Percentiles rank a stretch among this genome's conserved stretches.
These are phyloP conservation scores for Puccinia horiana DNA, from an alignment of 1,284 basidiomycete species.

Conservation along the genomic window DNA sequence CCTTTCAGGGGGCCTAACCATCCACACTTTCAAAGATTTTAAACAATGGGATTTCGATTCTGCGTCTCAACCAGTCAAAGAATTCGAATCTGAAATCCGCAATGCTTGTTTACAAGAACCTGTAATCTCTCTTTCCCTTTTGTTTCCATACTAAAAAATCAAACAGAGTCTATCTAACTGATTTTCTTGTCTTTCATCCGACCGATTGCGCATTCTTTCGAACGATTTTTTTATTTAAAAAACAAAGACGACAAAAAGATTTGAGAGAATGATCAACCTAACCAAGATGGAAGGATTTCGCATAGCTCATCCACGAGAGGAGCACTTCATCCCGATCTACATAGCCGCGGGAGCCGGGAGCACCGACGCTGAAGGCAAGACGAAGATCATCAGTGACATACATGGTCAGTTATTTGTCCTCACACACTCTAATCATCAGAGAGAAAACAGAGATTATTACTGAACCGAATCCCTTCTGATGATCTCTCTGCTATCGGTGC, in stretches of 20 bases:
- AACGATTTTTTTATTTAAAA: neutral
- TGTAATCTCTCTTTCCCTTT: neutral
- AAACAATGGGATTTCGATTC: conserved; percentile 64
- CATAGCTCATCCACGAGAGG: conserved; percentile 65
- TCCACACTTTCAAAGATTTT: conserved; percentile 69
- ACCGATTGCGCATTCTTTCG: neutral
- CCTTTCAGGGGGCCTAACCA: conserved; percentile 68
- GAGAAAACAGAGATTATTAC: neutral
- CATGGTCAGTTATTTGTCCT: conserved; percentile 25
- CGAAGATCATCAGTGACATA: conserved; percentile 9
- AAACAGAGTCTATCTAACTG: neutral
- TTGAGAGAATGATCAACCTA: conserved; percentile 63
- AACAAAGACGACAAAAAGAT: conserved; percentile 60
- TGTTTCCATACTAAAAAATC: neutral
- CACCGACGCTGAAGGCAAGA: conserved; percentile 23
- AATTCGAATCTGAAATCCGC: conserved; percentile 67
- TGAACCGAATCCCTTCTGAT: too few relatives aligned
- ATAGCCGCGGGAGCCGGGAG: conserved; percentile 44
- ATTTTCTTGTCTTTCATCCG: neutral
- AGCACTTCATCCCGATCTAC: conserved; percentile 47
- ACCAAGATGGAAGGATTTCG: conserved; percentile 67
- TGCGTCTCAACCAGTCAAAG: conserved; percentile 59
- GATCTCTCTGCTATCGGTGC: too few relatives aligned
- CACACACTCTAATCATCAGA: neutral
- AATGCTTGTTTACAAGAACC: conserved; percentile 63